Percentiles rank a stretch among this genome's conserved stretches.
Evolutionary conservation across 164 flowering plant species (phyloP).

Genomic region (Warburgia ugandensis): DNA sequence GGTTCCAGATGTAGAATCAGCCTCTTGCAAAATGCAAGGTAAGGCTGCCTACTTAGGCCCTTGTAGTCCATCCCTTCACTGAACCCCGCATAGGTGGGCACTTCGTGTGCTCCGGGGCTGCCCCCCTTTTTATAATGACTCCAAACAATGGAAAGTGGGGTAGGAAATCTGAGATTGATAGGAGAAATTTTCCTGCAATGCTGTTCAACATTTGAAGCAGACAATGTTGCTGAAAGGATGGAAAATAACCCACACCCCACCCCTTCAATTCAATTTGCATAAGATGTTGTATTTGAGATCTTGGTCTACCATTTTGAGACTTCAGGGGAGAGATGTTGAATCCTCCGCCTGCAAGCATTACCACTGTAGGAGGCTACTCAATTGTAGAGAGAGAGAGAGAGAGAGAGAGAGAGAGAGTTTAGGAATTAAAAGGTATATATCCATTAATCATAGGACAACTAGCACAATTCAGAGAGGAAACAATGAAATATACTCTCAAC

Average conservation of each 20-base stretch:
- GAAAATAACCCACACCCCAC: constrained; percentile 86
- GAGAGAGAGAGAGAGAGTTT: too few species aligned
- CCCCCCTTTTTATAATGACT: too few species aligned
- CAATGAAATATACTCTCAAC: constrained; percentile 58
- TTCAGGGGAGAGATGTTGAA: constrained; percentile 87
- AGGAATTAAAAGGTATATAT: too few species aligned
- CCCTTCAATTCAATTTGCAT: constrained; percentile 99
- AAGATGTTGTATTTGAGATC: constrained; percentile 95
- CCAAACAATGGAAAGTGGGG: too few species aligned
- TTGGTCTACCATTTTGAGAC: constrained; percentile 80
- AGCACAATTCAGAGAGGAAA: constrained; percentile 9
- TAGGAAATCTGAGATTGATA: background rate
- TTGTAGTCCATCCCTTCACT: too few species aligned
- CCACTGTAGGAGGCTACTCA: background rate
- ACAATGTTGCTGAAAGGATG: constrained; percentile 94
- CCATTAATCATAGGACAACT: constrained; percentile 1
- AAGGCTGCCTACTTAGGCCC: too few species aligned
- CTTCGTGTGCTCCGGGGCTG: too few species aligned
- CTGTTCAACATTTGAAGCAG: constrained; percentile 92
- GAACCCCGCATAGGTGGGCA: too few species aligned
- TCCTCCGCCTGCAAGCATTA: constrained; percentile 96
- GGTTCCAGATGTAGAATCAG: too few species aligned
- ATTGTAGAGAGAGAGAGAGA: too few species aligned
- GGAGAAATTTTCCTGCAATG: constrained; percentile 68
- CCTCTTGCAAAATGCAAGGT: too few species aligned